Evolutionary conservation across 2,329 filamentous ascomycete species (phyloP), one percentile per base, ranked within the genome.

Genomic region (Verticillium dahliae): DNA sequence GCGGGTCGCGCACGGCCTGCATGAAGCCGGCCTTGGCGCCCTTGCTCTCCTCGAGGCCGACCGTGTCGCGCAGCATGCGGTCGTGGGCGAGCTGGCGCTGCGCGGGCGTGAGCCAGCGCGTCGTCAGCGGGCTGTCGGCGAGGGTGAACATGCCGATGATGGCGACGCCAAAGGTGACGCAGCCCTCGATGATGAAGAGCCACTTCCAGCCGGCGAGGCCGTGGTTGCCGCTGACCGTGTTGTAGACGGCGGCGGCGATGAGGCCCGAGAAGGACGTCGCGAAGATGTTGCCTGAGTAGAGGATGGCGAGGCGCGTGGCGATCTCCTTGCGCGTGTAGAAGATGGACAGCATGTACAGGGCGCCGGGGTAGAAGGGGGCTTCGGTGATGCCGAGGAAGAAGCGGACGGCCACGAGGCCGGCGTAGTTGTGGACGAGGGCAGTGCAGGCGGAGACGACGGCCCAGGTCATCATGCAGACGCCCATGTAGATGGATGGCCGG

Each of bases 261-360:
- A 81, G 70, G 4, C 78, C 78, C 0, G 74, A 74, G 27, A 80
- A 80, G 1, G 75, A 72, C 0, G 68, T 73, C 1, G 72, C 69
- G 31, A 73, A 63, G 14, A 75, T 68, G 15, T 73, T 73, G 0
- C 75, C 76, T 0, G 77, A 73, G 62, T 81, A 81, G 9, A 81
- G 70, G 60, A 80, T 74, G 5, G 77, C 73, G 37, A 79, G 75
- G 57, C 78, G 72, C 3, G 74, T 69, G 14, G 75, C 71, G 31
- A 80, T 66, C 66, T 79, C 77, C 65, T 81, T 79, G 34, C 80
- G 74, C 1, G 80, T 84, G 69, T 85, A 85, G 70, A 81, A 85
- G 37, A 80, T 77, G 1, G 78, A 79, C 2, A 85, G 71, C 55
- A 83, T 75, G 58, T 70, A 72, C 1, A 73, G 60, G 1, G 68